phyloP scores from a whole-genome alignment of 2,329 filamentous ascomycete species.

The Trichophyton benhamiae region DNA sequence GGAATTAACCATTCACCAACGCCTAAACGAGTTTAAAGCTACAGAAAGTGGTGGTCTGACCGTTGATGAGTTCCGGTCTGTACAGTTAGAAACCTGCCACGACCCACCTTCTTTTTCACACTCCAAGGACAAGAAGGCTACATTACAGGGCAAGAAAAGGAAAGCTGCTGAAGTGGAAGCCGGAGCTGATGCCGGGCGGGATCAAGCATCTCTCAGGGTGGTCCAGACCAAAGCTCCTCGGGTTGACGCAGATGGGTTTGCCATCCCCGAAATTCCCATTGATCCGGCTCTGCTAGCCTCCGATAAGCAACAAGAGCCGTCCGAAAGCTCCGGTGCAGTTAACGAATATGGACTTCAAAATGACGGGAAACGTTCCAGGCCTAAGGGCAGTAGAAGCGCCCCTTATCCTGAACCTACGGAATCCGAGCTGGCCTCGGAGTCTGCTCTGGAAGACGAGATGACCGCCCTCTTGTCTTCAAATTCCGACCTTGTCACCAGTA shows the following conservation, averaged over 20 bases:
- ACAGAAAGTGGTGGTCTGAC: slow-evolving; percentile 76
- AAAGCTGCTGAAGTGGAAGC: slow-evolving; percentile 34
- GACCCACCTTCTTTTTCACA: slow-evolving; percentile 69
- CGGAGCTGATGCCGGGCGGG: slow-evolving; percentile 36
- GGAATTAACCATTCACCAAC: slow-evolving; percentile 81
- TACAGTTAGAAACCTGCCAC: slow-evolving; percentile 50
- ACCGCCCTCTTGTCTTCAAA: slow-evolving; percentile 47
- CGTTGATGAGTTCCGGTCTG: slow-evolving; percentile 63
- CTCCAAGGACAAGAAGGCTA: slow-evolving; percentile 46
- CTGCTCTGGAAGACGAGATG: slow-evolving; percentile 56
- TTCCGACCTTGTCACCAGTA: slow-evolving; percentile 26
- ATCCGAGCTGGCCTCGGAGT: slow-evolving; percentile 48
- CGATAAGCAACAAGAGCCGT: slow-evolving; percentile 5
- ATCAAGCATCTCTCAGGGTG: slow-evolving; percentile 11
- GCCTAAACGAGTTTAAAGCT: slow-evolving; percentile 79
- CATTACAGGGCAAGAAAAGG: slow-evolving; percentile 31
- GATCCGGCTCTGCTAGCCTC: slow-evolving; percentile 30
- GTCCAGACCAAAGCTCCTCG: slow-evolving; percentile 22
- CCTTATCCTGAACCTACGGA: slow-evolving; percentile 43
- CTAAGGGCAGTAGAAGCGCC: slow-evolving; percentile 22
- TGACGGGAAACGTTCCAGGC: slow-evolving; percentile 14
- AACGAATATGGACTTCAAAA: neutral
- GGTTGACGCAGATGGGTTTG: slow-evolving; percentile 56
- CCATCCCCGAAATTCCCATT: slow-evolving; percentile 44
- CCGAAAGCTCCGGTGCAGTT: neutral